phyloP scores from a whole-genome alignment of 768 basidiomycete species.

The Pulveroboletus sp. region DNA sequence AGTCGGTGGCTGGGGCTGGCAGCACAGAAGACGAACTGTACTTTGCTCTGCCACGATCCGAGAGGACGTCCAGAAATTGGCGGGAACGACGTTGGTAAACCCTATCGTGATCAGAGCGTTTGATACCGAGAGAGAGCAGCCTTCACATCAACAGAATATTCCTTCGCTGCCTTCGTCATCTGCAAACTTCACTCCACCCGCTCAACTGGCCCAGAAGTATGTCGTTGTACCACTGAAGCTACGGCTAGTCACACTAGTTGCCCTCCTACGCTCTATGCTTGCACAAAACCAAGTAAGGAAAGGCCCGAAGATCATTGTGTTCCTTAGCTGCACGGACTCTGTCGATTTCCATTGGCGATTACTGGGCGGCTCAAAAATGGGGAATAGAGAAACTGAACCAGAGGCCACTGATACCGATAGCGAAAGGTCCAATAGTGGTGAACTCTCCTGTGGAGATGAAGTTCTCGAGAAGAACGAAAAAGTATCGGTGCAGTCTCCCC shows the following conservation, averaged over 20 bases:
- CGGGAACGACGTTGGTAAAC: slow-evolving; percentile 71
- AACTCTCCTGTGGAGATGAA: slow-evolving; percentile 23
- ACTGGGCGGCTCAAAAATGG: slow-evolving; percentile 70
- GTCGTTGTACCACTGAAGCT: slow-evolving; percentile 87
- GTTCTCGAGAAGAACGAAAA: slow-evolving; percentile 29
- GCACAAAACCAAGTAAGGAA: slow-evolving; percentile 49
- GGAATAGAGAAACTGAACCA: slow-evolving; percentile 26
- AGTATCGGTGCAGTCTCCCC: slow-evolving; percentile 59
- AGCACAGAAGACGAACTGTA: slow-evolving; percentile 70
- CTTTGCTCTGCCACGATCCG: slow-evolving; percentile 96
- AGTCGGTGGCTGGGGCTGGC: slow-evolving; percentile 85
- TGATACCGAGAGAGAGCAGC: slow-evolving; percentile 38
- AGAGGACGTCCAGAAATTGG: slow-evolving; percentile 91
- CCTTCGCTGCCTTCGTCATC: slow-evolving; percentile 19
- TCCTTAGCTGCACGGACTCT: slow-evolving; percentile 95
- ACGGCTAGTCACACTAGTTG: slow-evolving; percentile 86
- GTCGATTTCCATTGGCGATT: slow-evolving; percentile 96
- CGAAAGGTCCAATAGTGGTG: slow-evolving; percentile 25
- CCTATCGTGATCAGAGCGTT: slow-evolving; percentile 83
- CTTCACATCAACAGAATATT: slow-evolving; percentile 11
- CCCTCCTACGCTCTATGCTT: slow-evolving; percentile 78
- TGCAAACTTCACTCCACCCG: slow-evolving; percentile 85
- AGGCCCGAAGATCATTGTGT: slow-evolving; percentile 82
- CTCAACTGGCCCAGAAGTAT: slow-evolving; percentile 90
- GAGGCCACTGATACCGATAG: slow-evolving; percentile 23